Evolutionary conservation across 352 stramenopile species (phyloP), one percentile per base, ranked within the genome.

Genomic region (Phytophthora rubi): DNA sequence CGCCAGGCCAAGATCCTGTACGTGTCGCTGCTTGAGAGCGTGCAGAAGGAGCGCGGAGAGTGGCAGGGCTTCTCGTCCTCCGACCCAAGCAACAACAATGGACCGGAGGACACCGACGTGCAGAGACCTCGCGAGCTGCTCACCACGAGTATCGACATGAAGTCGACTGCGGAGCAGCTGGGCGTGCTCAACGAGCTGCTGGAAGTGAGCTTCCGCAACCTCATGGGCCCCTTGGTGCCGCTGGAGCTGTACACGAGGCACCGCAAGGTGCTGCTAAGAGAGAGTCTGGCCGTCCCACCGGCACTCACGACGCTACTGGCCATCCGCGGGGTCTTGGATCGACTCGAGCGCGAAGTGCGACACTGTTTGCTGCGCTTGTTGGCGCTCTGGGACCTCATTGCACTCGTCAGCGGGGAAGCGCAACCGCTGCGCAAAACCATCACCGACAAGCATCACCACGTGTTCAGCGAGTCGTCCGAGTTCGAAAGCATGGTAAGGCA

Each of bases 1-100:
- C 85, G 85, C 6, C 62, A 80, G 42, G 80, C 78, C 56, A 93
- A 93, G 62, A 65, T 93, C 23, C 59, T 93, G 55, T 93, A 90
- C 63, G 75, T 93, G n/a, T 64, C 73, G 21, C 68, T 93, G 16
- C 75, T 93, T 6, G 83, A 91, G 59, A 82, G 71, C 18, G 81
- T 84, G 23, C 85, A 93, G 64, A 85, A 84, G 58, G 81, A 89
- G 47, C 73, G 85, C 1, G 85, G 85, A 2, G 85, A 93, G 66
- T 91, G 82, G 83, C 77, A 85, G 42, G 85, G 85, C 15, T 93
- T 93, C 56, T 71, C 63, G 1, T 65, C 47, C 12, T n/a, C n/a
- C 2, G 26, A 45, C 10, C 21, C 26, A 6, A 48, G 62, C 47
- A 73, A 70, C 65, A 71, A 76, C 32, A 68, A 69, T 44, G 51